A percentile compares a stretch with the other conserved stretches of the same genome.
phyloP scores from a whole-genome alignment of 2,329 filamentous ascomycete species.

The Pezicula carpinea region DNA sequence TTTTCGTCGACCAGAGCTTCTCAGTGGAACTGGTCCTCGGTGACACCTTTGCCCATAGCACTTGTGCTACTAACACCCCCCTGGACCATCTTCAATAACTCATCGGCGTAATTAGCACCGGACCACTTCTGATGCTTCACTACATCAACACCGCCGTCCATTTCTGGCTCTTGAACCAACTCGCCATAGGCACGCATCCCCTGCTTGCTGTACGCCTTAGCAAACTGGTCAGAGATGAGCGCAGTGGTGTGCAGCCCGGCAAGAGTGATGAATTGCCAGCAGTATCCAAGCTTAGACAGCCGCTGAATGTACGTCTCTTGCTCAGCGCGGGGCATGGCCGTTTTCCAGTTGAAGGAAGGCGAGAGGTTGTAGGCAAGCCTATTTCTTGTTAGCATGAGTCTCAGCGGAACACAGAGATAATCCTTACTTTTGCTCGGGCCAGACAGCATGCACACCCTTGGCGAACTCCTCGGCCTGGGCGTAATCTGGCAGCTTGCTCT shows the following conservation, averaged over 20 bases:
- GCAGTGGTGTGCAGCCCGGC: slow-evolving; percentile 94
- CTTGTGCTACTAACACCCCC: slow-evolving; percentile 88
- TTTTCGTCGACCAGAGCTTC: too few relatives aligned
- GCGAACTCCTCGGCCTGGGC: slow-evolving; percentile 91
- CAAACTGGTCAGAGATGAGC: slow-evolving; percentile 85
- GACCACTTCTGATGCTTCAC: slow-evolving; percentile 99
- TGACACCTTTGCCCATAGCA: slow-evolving; percentile 97
- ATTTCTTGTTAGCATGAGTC: slow-evolving; percentile 8
- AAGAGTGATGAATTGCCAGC: slow-evolving; percentile 99
- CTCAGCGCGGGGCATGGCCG: slow-evolving; percentile 84
- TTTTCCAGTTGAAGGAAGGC: slow-evolving; percentile 99
- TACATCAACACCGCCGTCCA: slow-evolving; percentile 83
- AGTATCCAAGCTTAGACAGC: slow-evolving; percentile 84
- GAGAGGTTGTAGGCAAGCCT: slow-evolving; percentile 97
- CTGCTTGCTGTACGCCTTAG: slow-evolving; percentile 70
- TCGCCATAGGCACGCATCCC: slow-evolving; percentile 98
- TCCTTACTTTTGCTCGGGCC: slow-evolving; percentile 89
- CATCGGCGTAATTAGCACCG: slow-evolving; percentile 91
- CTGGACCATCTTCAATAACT: slow-evolving; percentile 93
- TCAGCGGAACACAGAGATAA: slow-evolving; percentile 1
- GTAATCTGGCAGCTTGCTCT: slow-evolving; percentile 92
- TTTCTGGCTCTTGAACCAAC: slow-evolving; percentile 96
- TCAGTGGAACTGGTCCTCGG: slow-evolving; percentile 89
- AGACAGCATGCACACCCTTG: slow-evolving; percentile 86
- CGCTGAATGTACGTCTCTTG: slow-evolving; percentile 97